Base-by-base conservation (phyloP, 2,329 filamentous ascomycete genomes). In the Diaporthe batatas region DNA sequence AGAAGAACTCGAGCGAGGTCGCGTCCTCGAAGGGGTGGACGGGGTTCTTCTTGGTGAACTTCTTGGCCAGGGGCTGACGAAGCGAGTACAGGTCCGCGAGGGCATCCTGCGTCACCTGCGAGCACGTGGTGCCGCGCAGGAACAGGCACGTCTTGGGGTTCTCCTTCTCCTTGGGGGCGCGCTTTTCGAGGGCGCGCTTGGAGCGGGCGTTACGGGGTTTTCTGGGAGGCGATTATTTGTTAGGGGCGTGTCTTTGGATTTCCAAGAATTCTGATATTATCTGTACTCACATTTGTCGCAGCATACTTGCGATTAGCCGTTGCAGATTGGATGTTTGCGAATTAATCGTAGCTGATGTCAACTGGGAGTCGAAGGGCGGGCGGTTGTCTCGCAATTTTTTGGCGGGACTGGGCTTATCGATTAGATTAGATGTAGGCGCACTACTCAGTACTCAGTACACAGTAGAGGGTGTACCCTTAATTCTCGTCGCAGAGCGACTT, bases 1-100 rank as follows among this genome's bases (percentile, higher is more conserved):
- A 92, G 86, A 99, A 95, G 86, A 99, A 99, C 84, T 98, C 94
- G 77, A 98, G 89, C 69, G 93, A 96, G 36, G 92, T 87, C 76
- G 93, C 86, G 81, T 97, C 95, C 83, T 98, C 96, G 83, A 99
- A 99, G 2, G 96, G 96, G 83, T 96, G 95, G 78, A 98, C 93
- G 77, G 91, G 88, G 84, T 99, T 99, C 87, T 98, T 98, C 89
- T 98, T 99, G 84, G 91, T 94, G 86, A 99, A 98, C 77, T 95
- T 95, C 83, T 97, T 92, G 76, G 92, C 92, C 75, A 96, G 88
- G 2, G 95, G 95, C 79, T 93, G 91, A 78, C 96, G 95, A 80
- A 99, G 87, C 64, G 94, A 90, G 83, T 94, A 90, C 72, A 99
- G 89, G 79, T 98, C 96, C 77, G 91, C 92, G 75, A 98, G 87